Conservation (phyloP, 352 stramenopile species). For the Phytopythium sindhum region DNA sequence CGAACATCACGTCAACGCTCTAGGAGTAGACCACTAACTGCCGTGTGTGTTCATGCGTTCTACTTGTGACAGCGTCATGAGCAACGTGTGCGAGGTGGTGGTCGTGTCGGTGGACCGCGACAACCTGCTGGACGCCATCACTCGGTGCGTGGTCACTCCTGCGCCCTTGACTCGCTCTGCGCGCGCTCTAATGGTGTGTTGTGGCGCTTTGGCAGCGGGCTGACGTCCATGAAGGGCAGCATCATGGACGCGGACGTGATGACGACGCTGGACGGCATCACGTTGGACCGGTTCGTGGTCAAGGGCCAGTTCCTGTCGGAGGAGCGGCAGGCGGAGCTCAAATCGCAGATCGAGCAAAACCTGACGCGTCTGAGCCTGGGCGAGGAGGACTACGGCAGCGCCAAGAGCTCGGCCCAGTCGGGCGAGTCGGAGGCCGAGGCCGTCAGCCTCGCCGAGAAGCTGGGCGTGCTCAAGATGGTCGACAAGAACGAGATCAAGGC, state of each 20-base stretch:
- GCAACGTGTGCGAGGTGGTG: conserved; percentile 79
- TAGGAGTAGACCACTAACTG: background rate
- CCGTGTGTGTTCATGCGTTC: conserved; percentile 8
- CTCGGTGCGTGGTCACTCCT: too few relatives aligned
- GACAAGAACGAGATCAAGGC: conserved; percentile 85
- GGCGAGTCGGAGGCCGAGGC: conserved; percentile 19
- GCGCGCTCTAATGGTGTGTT: too few relatives aligned
- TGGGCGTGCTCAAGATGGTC: conserved; percentile 76
- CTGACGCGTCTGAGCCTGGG: conserved; percentile 53
- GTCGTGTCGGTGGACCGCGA: conserved; percentile 77
- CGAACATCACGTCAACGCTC: too few relatives aligned
- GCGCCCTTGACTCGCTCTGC: too few relatives aligned
- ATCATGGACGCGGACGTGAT: conserved; percentile 87
- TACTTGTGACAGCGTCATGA: conserved; percentile 42
- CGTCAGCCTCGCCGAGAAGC: conserved; percentile 56
- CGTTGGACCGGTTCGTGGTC: conserved; percentile 83
- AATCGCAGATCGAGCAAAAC: conserved; percentile 72
- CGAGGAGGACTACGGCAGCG: conserved; percentile 32
- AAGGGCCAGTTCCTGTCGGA: conserved; percentile 79
- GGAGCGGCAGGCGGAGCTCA: conserved; percentile 68
- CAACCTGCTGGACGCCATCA: conserved; percentile 80
- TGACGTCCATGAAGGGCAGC: conserved; percentile 83
- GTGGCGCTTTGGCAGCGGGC: too few relatives aligned
- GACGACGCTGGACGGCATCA: conserved; percentile 76
- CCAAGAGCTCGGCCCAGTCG: conserved; percentile 9